Evolutionary conservation across 805 yeast species (phyloP), one percentile per base, ranked within the genome.

Genomic region (Starmera dryadoides): DNA sequence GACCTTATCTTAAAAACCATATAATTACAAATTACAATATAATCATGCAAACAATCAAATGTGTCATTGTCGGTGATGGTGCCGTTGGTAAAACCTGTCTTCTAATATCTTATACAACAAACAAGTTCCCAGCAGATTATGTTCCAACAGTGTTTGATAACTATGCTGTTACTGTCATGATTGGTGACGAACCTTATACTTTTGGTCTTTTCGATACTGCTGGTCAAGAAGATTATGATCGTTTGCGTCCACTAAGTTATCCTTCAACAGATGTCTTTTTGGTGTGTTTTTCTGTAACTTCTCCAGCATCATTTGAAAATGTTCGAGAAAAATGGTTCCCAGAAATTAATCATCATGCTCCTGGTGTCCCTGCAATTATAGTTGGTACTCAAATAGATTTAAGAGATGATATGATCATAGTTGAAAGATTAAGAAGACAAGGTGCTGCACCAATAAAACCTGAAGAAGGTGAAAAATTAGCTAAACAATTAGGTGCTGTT

Each of bases 41-140:
- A 2, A 52, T 35, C 28, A 69, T 69, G 75, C 73, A 68, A 55
- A 69, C 75, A 36, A 63, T 85, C 63, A 91, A 91, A 68, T 93
- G 98, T 74, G 98, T 93, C 49, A 97, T 91, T 49, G 98, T 93
- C 41, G 98, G 98, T 49, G 98, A 93, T 68, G 98, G 98, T 86
- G 98, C 98, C 52, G 98, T 93, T 47, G 98, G 98, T 54, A 91
- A 88, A 73, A 91, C 98, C 16, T 91, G 98, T 69, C 77, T 93
- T 47, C 75, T 93, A 52, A 91, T 91, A 58, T 89, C 97, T 47
- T 91, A 91, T 66, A 91, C 98, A 38, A 91, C 96, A 44, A 86
- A 87, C 68, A 93, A 91, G 62, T 91, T 91, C 66, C 98, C 98
- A 23, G 93, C 95, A 40, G 98, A 93, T 66, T 91, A 91, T 60